A percentile compares a stretch with the other conserved stretches of the same genome.
Conservation (phyloP, 345 rosid genomes). For the Heritiera littoralis region DNA sequence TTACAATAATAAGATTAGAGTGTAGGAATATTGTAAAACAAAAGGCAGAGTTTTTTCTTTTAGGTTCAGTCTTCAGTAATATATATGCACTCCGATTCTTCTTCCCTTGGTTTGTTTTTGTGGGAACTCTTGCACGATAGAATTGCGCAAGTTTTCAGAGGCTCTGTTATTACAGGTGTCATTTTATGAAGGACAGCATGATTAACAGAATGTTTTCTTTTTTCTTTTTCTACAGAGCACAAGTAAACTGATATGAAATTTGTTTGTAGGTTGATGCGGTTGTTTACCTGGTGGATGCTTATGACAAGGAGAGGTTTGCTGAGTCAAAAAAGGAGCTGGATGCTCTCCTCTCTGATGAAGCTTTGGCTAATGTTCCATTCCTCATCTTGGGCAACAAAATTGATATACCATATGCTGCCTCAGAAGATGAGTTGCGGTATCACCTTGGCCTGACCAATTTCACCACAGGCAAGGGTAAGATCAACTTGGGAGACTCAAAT, state of each 20-base stretch:
- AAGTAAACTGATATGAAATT: background rate
- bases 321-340: slow-evolving; percentile 68
- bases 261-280: slow-evolving; percentile 66
- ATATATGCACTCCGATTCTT: background rate
- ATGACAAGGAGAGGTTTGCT: slow-evolving; percentile 62
- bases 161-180: background rate
- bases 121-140: background rate
- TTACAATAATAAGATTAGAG: background rate
- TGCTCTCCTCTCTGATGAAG: slow-evolving; percentile 64
- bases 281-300: slow-evolving; percentile 71
- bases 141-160: background rate
- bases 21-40: background rate
- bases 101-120: background rate
- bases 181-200: background rate
- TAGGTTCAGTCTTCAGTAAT: background rate
- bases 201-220: background rate
- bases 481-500: slow-evolving; percentile 46
- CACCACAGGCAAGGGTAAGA: slow-evolving; percentile 76
- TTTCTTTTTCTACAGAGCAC: background rate
- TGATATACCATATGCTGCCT: slow-evolving; percentile 69
- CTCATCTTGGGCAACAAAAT: slow-evolving; percentile 74
- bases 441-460: slow-evolving; percentile 68
- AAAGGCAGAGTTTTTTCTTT: background rate
- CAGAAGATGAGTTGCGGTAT: slow-evolving; percentile 66
- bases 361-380: slow-evolving; percentile 59